phyloP scores from a whole-genome alignment of 345 rosid species.

The Salix brachista region DNA sequence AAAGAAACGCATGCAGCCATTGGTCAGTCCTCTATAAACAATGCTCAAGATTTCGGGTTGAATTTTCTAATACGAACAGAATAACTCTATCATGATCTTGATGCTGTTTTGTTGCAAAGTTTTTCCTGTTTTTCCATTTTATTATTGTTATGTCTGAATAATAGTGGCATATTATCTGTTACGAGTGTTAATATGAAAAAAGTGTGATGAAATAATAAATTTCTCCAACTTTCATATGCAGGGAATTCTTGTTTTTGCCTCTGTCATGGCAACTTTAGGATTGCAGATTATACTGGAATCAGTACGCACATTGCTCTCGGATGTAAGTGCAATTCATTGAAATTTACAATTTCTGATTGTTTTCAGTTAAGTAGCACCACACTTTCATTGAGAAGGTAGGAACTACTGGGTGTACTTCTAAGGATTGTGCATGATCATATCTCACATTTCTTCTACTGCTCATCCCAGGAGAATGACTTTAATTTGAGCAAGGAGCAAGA shows the following conservation, averaged over 20 bases:
- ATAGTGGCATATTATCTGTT: neutral
- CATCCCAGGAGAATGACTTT: constrained; percentile 61
- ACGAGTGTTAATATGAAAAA: neutral
- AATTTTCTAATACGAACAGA: neutral
- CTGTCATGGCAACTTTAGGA: constrained; percentile 99
- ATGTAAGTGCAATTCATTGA: constrained; percentile 44
- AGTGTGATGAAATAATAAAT: neutral
- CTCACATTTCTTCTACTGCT: constrained; percentile 20
- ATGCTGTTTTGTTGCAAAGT: neutral
- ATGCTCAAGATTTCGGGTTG: neutral
- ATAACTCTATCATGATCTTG: neutral
- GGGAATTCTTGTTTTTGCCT: constrained; percentile 99
- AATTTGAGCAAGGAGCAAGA: constrained; percentile 65
- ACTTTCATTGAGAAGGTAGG: constrained; percentile 2
- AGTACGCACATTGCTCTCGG: constrained; percentile 57
- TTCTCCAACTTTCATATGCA: constrained; percentile 26
- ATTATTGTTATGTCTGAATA: neutral
- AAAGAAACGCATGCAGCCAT: constrained; percentile 95
- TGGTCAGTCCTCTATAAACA: constrained; percentile 49
- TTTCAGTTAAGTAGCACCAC: neutral
- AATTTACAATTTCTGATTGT: neutral
- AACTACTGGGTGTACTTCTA: constrained; percentile 9
- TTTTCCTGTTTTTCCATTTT: neutral
- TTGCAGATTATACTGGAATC: constrained; percentile 97
- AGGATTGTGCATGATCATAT: neutral